Conservation (phyloP, 2,329 filamentous ascomycete species). For the Elsinoe ampelina region DNA sequence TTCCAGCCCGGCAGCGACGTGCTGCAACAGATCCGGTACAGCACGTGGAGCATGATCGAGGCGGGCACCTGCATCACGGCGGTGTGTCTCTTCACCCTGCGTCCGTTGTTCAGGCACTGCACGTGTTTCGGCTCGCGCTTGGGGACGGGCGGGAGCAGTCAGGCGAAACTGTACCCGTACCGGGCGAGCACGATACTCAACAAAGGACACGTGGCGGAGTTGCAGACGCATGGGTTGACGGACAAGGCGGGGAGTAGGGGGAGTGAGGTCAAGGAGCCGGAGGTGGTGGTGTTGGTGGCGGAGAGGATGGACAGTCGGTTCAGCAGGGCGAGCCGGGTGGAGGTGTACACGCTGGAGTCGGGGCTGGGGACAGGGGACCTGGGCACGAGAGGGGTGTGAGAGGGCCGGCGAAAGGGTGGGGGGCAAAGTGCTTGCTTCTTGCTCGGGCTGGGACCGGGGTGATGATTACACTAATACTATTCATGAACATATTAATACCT, state of each 20-base stretch:
- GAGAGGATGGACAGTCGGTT: slow-evolving; percentile 7
- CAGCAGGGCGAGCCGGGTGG: background rate
- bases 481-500: background rate
- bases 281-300: background rate
- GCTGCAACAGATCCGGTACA: slow-evolving; percentile 6
- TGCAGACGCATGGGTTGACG: slow-evolving; percentile 12
- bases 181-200: slow-evolving; percentile 6
- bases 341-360: background rate
- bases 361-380: background rate
- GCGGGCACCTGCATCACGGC: slow-evolving; percentile 12
- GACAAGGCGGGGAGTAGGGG: background rate
- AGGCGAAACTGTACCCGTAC: background rate
- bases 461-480: background rate
- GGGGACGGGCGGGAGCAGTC: background rate
- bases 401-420: background rate
- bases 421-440: slow-evolving; percentile 3
- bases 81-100: slow-evolving; percentile 11
- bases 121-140: slow-evolving; percentile 4
- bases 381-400: background rate
- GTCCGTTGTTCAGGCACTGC: slow-evolving; percentile 4
- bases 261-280: background rate
- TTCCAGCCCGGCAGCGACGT: slow-evolving; percentile 5
- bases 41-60: slow-evolving; percentile 11
- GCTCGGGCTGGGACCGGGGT: background rate
- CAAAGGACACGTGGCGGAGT: slow-evolving; percentile 8